Base-by-base conservation (phyloP, 495 filamentous ascomycete genomes). In the Neurospora hispaniola region DNA sequence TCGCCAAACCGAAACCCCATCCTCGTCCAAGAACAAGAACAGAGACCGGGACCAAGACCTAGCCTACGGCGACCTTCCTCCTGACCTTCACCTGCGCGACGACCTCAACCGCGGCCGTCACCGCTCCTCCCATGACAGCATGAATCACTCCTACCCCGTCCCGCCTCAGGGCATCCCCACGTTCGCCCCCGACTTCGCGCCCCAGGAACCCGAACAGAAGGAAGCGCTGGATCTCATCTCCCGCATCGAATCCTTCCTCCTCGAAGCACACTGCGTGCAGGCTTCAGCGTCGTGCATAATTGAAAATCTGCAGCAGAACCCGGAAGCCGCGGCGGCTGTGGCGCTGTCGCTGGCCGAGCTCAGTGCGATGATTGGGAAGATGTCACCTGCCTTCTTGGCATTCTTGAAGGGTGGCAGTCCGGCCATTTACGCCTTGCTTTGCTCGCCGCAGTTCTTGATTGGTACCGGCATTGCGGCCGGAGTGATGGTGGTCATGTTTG, bases 291-390 rank as follows among this genome's bases (percentile, higher is more conserved):
- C 89, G 0, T 85, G 90, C 31, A 97, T 93, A 46, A 97, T 99
- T 74, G 82, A 89, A n/a, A 90, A 92, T 71, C 86, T 99, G 9
- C 94, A 98, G 77, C 89, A 92, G 73, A 93, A 96, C 71, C 96
- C 96, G 0, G 93, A 99, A 74, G 94, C 94, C 14, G 93, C 97
- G 73, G 96, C 96, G 5, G 96, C 95, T 5, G 96, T 99, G 8
- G 96, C 94, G 2, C 86, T 99, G 10, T 93, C 94, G 1, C 87
- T 99, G 2, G 96, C 94, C 18, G 96, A 99, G 82, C 93, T 99
- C 75, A 93, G 91, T 78, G 89, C 89, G 44, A 78, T 98, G 3
- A 84, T 91, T 2, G 86, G 87, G 23, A 97, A 97, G 82, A 92
- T 97, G 90, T 91, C 89, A 0, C 96, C 96, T 0, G 88, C 89